Evolutionary conservation across 495 filamentous ascomycete species (phyloP), one percentile per base, ranked within the genome.

Genomic region (Aspergillus mulundensis): DNA sequence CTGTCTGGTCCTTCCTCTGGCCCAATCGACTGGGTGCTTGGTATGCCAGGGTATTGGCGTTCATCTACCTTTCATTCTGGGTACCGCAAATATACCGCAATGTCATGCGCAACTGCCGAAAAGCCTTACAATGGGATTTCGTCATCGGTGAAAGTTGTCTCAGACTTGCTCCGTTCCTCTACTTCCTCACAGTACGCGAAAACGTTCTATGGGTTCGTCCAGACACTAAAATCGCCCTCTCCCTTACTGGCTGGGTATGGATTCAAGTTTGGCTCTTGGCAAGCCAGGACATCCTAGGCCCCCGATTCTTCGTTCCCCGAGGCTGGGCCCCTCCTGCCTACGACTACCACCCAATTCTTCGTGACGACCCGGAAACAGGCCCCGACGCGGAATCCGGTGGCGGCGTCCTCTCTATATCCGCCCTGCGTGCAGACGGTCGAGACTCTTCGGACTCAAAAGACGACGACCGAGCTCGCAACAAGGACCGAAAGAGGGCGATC

Each of bases 321-420:
- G 77, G 80, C 46, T 95, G 89, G 88, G 79, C 73, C 12, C 83
- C 87, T 44, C 88, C 88, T 3, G 94, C 90, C 5, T 98, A 94
- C 76, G 94, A 98, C 62, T 98, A 98, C 58, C 94, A 98, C 66
- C 91, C 91, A 0, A 78, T 95, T 3, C 73, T 98, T 16, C 84
- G 89, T n/a, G 89, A 95, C 68, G 58, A 50, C 7, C 51, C 66
- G 3, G 69, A 67, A 12, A 40, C 67, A 1, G 69, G 68, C 36
- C 89, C 91, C 42, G 84, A 89, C 56, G 66, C 88, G 40, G 92
- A 96, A 71, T 82, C 80, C 3, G 86, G 87, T 44, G 85, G 70
- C 1, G 85, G 70, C 1, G 76, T 70, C 7, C 66, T 96, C 61
- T 89, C 90, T 0, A 88, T 95, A 55, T 88, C 89, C 8, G 81